A percentile compares a stretch with the other conserved stretches of the same genome.
These are phyloP conservation scores for Eucalyptus guilfoylei DNA, from an alignment of 345 rosid genomes.

Conservation along the genomic window DNA sequence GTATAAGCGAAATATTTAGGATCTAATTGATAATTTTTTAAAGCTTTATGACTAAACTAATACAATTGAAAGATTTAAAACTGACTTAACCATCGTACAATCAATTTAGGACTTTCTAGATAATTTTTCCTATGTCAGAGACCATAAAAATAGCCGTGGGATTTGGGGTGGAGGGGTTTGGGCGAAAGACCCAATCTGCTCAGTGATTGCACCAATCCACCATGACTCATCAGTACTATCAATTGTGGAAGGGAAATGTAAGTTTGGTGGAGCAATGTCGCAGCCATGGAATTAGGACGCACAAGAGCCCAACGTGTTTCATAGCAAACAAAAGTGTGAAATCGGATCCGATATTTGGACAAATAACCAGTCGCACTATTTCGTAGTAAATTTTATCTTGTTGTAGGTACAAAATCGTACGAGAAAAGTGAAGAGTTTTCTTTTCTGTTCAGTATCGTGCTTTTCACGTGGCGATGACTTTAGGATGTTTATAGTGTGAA, in stretches of 20 bases:
- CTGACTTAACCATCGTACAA: no score
- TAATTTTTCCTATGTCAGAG: fast-evolving
- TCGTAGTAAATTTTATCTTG: background rate
- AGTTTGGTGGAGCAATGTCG: background rate
- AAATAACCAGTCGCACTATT: background rate
- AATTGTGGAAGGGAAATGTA: background rate
- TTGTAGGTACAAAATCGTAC: background rate
- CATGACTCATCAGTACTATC: background rate
- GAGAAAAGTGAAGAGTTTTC: background rate
- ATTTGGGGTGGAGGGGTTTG: background rate
- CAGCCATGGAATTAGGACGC: background rate
- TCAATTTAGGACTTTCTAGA: fast-evolving
- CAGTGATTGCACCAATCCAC: background rate
- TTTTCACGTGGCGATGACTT: background rate
- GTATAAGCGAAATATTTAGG: no score
- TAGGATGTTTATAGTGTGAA: background rate
- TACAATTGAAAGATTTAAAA: no score
- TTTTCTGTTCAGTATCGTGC: background rate
- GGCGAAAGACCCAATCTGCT: background rate
- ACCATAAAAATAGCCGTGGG: background rate
- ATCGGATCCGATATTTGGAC: background rate
- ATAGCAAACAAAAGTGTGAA: background rate
- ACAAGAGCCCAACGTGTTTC: background rate
- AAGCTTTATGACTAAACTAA: fast-evolving
- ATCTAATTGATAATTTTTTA: no score